phyloP scores from a whole-genome alignment of 768 basidiomycete genomes.

The Crassisporium funariophilum region DNA sequence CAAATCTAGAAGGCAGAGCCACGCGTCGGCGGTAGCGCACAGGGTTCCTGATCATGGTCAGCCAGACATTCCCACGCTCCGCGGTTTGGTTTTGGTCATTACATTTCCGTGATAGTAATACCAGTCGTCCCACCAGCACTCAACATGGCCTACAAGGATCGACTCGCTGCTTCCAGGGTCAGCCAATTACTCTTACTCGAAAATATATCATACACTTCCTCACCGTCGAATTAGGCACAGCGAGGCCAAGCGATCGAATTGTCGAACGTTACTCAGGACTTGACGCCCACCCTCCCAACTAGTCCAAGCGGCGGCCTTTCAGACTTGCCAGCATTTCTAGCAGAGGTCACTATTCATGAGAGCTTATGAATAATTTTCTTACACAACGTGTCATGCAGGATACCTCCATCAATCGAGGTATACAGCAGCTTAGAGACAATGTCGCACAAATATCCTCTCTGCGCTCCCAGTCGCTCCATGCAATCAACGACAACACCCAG shows the following conservation, averaged over 20 bases:
- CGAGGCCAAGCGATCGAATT: slow-evolving; percentile 37
- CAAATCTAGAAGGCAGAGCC: too few species aligned
- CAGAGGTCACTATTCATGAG: slow-evolving; percentile 30
- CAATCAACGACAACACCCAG: slow-evolving; percentile 32
- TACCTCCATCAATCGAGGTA: slow-evolving; percentile 41
- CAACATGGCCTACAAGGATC: slow-evolving; percentile 37
- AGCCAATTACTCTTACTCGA: slow-evolving; percentile 3
- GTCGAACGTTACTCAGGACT: slow-evolving; percentile 21
- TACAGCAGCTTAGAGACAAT: slow-evolving; percentile 40
- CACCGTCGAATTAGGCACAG: slow-evolving; percentile 31
- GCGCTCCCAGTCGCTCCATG: slow-evolving; percentile 40
- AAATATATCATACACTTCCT: neutral
- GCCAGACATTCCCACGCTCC: slow-evolving; percentile 18
- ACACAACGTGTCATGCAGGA: slow-evolving; percentile 29
- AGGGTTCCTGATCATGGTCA: slow-evolving; percentile 1
- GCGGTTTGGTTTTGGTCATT: slow-evolving; percentile 3
- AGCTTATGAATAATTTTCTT: neutral
- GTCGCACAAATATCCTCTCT: slow-evolving; percentile 39
- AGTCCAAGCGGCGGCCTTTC: slow-evolving; percentile 18
- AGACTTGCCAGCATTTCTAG: slow-evolving; percentile 32
- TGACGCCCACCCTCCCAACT: slow-evolving; percentile 17
- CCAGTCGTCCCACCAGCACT: slow-evolving; percentile 1
- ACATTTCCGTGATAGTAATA: slow-evolving; percentile 1
- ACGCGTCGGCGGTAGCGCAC: too few species aligned
- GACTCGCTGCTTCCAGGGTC: slow-evolving; percentile 41